These are phyloP conservation scores for Pyropia haitanensis DNA, from an alignment of 23 red algal species.

Conservation along the genomic window DNA sequence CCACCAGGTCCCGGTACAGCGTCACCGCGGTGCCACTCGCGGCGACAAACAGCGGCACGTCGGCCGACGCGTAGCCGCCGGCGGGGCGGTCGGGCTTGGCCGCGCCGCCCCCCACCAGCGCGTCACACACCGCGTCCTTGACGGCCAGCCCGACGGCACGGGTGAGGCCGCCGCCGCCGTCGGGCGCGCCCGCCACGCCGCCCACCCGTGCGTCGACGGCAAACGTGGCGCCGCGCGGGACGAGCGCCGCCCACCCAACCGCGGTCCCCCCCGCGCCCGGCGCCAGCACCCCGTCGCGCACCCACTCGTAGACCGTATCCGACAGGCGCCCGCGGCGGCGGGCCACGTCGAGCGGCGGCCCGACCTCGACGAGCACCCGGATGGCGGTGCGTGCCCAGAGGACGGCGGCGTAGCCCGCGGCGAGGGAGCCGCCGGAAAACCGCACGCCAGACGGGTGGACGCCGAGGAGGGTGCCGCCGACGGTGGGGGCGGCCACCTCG, in stretches of 20 bases:
- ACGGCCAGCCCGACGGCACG: background rate
- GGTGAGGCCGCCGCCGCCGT: background rate
- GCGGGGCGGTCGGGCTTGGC: slow-evolving; percentile 1
- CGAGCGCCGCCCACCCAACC: slow-evolving; percentile 7
- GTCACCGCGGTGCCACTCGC: background rate
- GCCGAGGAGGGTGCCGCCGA: background rate
- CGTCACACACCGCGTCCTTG: slow-evolving; percentile 37
- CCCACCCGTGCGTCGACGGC: slow-evolving; percentile 13
- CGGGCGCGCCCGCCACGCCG: background rate
- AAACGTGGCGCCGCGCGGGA: slow-evolving; percentile 7
- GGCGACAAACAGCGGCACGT: slow-evolving; percentile 31
- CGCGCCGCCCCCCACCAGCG: slow-evolving; percentile 3
- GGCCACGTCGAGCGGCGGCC: background rate
- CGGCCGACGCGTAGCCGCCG: background rate
- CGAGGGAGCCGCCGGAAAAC: background rate
- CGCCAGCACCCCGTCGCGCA: background rate
- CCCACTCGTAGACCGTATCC: slow-evolving; percentile 16
- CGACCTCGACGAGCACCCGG: slow-evolving; percentile 21
- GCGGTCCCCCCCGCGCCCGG: no score
- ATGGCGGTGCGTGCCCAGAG: slow-evolving; percentile 29
- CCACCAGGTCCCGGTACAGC: slow-evolving; percentile 46
- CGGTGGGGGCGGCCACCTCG: slow-evolving; percentile 2
- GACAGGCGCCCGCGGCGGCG: background rate
- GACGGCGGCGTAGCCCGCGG: slow-evolving; percentile 16
- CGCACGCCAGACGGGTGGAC: slow-evolving; percentile 26